Evolutionary conservation across 228 moss, liverwort and hornwort species (phyloP), one percentile per base, ranked within the genome.

Genomic region (Sphagnum fallax): DNA sequence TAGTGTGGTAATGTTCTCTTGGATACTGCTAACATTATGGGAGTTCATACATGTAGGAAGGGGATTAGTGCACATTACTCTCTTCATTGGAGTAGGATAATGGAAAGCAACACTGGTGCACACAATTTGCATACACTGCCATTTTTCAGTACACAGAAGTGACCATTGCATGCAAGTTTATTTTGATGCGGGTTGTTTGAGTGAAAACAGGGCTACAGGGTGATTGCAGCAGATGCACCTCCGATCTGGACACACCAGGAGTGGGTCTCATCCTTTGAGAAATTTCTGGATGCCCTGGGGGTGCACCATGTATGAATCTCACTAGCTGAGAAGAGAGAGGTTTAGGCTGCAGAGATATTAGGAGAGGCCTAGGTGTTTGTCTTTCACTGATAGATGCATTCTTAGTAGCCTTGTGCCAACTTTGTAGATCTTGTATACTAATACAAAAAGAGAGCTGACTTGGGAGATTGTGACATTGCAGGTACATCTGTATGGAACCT

Each of bases 181-280:
- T 32, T 1, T 32, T 32, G 2, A 32, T 32, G 32, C 32, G 1
- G 3, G 32, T 32, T 64, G 50, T 12, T 59, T 66, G 67, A 50
- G 64, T 50, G 50, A 68, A 55, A 59, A 47, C 89, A 92, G 91
- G 98, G 98, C 8, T 98, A 90, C 69, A 79, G 98, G 52, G 80
- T 98, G 64, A 98, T 98, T 77, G 89, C 98, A 6, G 98, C 98
- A 55, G 98, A 98, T 69, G 89, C 98, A 59, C 98, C 98, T 15
- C 84, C 98, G 52, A 94, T 98, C 58, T 80, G 90, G 78, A 90
- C 76, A 68, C 98, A 98, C 64, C 87, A 82, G 65, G 98, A 98
- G 80, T 98, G 94, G 94, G 86, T 98, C 58, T 80, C 81, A 8
- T 98, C 94, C 0, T 98, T 98, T 64, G 98, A 98, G 77, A 98